phyloP scores from a whole-genome alignment of 352 stramenopile genomes.

The Phytophthora melonis region DNA sequence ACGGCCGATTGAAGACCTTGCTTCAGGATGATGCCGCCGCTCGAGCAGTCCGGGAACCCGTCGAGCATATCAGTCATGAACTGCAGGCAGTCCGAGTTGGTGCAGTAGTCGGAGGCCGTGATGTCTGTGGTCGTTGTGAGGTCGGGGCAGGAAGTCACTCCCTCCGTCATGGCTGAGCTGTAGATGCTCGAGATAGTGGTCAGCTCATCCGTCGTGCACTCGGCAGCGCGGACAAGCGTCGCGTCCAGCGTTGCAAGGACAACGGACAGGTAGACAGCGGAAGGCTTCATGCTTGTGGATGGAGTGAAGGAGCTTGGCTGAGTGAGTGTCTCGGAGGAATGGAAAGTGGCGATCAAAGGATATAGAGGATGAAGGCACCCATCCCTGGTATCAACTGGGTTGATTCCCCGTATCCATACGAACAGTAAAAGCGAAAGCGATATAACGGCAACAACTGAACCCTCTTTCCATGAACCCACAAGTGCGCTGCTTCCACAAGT shows the following conservation, averaged over 20 bases:
- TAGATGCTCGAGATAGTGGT: conserved; percentile 26
- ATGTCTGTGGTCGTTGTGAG: conserved; percentile 14
- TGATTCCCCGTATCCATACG: neutral
- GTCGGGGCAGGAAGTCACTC: conserved; percentile 18
- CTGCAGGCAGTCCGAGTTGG: conserved; percentile 19
- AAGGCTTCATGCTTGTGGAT: conserved; percentile 23
- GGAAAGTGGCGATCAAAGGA: conserved; percentile 8
- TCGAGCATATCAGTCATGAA: conserved; percentile 26
- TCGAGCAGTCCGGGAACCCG: conserved; percentile 37
- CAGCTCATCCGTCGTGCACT: conserved; percentile 34
- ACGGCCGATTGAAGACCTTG: conserved; percentile 17
- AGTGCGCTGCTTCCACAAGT: too few species aligned
- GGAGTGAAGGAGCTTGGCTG: conserved; percentile 16
- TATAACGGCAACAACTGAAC: conserved; percentile 4
- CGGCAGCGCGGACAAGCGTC: neutral
- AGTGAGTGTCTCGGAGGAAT: conserved; percentile 6
- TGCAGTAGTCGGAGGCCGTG: conserved; percentile 23
- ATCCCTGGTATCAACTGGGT: conserved; percentile 5
- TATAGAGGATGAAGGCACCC: neutral
- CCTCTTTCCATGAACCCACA: neutral
- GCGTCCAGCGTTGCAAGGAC: neutral
- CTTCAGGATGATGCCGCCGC: conserved; percentile 34
- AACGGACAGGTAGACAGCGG: neutral
- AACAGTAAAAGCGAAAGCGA: conserved; percentile 18
- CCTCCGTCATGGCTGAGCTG: conserved; percentile 17